A percentile compares a stretch with the other conserved stretches of the same genome.
phyloP scores from a whole-genome alignment of 2,329 filamentous ascomycete species.

The Blumeria graminis region DNA sequence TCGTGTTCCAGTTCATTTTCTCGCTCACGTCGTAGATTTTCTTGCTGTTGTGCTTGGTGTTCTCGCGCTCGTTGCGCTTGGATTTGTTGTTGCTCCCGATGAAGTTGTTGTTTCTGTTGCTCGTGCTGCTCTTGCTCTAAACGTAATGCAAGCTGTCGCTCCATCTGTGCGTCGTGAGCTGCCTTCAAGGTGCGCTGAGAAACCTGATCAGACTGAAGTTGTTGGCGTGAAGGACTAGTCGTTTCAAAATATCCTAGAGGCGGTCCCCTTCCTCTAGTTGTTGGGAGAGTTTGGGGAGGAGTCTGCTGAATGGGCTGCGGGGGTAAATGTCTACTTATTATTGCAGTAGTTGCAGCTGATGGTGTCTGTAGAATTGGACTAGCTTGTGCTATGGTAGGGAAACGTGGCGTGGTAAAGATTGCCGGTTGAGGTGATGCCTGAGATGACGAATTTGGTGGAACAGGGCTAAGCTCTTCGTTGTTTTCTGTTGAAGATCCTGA shows the following conservation, averaged over 20 bases:
- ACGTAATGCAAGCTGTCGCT: conserved; percentile 11
- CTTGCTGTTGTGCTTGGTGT: conserved; percentile 3
- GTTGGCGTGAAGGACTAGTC: conserved; percentile 9
- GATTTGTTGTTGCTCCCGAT: conserved; percentile 5
- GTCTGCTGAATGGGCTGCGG: conserved; percentile 8
- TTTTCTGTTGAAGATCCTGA: conserved; percentile 23
- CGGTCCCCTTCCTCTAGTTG: conserved; percentile 9
- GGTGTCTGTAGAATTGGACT: conserved; percentile 13
- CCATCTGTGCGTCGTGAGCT: conserved; percentile 13
- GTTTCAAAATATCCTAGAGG: conserved; percentile 11
- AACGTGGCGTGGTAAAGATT: conserved; percentile 8
- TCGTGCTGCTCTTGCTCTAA: conserved; percentile 9
- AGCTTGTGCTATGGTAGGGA: conserved; percentile 14
- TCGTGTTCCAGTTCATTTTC: background rate
- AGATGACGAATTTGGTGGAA: conserved; percentile 6
- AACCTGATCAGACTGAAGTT: conserved; percentile 7
- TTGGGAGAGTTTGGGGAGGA: conserved; percentile 1
- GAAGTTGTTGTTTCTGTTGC: conserved; percentile 9
- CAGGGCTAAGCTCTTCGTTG: conserved; percentile 18
- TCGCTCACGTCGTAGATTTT: conserved; percentile 4
- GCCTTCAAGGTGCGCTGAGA: conserved; percentile 11
- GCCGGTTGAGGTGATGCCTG: conserved; percentile 11
- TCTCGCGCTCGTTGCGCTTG: conserved; percentile 1
- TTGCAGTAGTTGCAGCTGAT: conserved; percentile 7
- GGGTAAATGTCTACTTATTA: conserved; percentile 10